A percentile compares a stretch with the other conserved stretches of the same genome.
These are phyloP conservation scores for Aspergillus hiratsukae DNA, from an alignment of 2,329 filamentous ascomycete species.

Conservation along the genomic window DNA sequence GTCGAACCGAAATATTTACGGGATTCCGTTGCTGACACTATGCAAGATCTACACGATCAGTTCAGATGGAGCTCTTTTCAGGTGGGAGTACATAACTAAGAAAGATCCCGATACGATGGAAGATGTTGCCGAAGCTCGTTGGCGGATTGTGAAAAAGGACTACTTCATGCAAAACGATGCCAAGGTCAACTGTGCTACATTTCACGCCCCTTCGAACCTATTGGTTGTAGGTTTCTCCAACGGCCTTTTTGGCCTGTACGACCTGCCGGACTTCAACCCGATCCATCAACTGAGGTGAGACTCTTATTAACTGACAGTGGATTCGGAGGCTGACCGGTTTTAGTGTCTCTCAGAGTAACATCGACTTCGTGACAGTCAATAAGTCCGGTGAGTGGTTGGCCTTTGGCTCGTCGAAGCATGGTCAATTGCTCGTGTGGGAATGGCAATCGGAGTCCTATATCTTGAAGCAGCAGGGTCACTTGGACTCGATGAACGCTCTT, in stretches of 20 bases:
- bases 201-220: constrained; percentile 81
- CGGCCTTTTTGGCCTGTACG: constrained; percentile 88
- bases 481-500: constrained; percentile 90
- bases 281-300: constrained; percentile 70
- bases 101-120: constrained; percentile 58
- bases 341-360: constrained; percentile 95
- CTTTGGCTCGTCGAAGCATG: constrained; percentile 90
- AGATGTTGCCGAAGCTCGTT: constrained; percentile 66
- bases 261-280: constrained; percentile 91
- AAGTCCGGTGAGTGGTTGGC: constrained; percentile 94
- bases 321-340: constrained; percentile 12
- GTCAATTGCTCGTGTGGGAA: constrained; percentile 97
- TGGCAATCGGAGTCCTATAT: constrained; percentile 99
- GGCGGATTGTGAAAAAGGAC: constrained; percentile 86
- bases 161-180: constrained; percentile 92
- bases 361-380: constrained; percentile 92
- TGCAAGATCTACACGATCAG: constrained; percentile 80
- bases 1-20: constrained; percentile 11
- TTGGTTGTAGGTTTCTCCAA: constrained; percentile 96
- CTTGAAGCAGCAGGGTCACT: constrained; percentile 94
- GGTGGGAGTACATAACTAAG: constrained; percentile 76
- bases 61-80: constrained; percentile 93
- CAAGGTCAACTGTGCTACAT: constrained; percentile 83
- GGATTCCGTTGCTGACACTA: constrained; percentile 10
- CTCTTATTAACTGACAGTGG: background rate